Base-by-base conservation (phyloP, 2,329 filamentous ascomycete species). In the Ophiocordyceps unilateralis region DNA sequence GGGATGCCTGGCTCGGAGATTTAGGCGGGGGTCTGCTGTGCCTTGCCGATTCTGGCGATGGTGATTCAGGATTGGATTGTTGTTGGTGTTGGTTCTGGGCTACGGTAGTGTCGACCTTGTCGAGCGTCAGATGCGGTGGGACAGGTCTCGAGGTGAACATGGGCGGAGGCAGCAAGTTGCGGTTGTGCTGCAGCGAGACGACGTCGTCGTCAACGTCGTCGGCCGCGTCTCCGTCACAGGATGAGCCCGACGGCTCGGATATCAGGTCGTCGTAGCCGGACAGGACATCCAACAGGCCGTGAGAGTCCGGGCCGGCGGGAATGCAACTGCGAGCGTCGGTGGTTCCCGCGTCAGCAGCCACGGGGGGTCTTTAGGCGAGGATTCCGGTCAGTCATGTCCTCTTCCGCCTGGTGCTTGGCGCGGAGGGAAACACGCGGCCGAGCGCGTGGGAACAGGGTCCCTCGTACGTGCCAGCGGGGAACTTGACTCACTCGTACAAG, bases 11-110 rank as follows among this genome's bases (percentile, higher is more conserved):
- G 44, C 58, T 58, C 2, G 73, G 72, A 7, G 72, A 76, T 48
- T 64, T 74, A 11, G 72, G 71, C 5, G 73, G 53, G 22, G 69
- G 69, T 49, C 74, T 75, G 56, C 74, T 69, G 37, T 69, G 63
- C 21, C 48, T 51, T 12, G 50, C 48, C 17, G 58, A 55, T 34
- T 52, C 50, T 6, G 58, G 55, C 24, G 57, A 55, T 26, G 53
- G 51, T 9, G 53, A 43, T 7, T 46, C 45, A 23, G 46, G 48
- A 42, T 51, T 48, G 38, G 50, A 50, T 45, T 51, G 46, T 26
- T 45, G 48, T 5, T 38, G 36, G 36, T 15, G 19, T 39, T 57
- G 51, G 46, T 52, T 52, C 45, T 51, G 50, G 24, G 49, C 44
- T 34, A 52, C 45, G 41, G 55, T 53, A 41, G 52, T 52, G 48